Evolutionary conservation across 140 eudicot genomes (phyloP).

Genomic region (Ambrosia hybrid): DNA sequence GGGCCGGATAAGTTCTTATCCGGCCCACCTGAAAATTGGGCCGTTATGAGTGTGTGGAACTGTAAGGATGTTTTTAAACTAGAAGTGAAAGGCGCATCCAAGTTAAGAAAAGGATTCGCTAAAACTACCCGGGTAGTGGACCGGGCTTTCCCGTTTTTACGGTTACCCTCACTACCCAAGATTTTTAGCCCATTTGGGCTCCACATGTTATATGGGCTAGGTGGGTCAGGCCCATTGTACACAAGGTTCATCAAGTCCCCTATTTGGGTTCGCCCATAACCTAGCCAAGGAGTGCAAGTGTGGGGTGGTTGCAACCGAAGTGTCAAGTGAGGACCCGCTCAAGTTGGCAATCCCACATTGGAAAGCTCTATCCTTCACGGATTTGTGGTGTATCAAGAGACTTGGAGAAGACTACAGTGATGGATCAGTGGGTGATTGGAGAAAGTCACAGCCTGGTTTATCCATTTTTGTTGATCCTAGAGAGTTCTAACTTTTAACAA

Average conservation of each 20-base stretch:
- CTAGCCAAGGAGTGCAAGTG: slow-evolving; percentile 68
- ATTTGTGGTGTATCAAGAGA: slow-evolving; percentile 87
- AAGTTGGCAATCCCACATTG: slow-evolving; percentile 82
- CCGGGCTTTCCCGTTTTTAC: slow-evolving; percentile 74
- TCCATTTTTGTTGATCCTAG: slow-evolving; percentile 98
- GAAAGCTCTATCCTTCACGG: slow-evolving; percentile 80
- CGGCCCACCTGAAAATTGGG: slow-evolving; percentile 75
- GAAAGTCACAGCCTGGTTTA: slow-evolving; percentile 76
- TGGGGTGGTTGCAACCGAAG: slow-evolving; percentile 92
- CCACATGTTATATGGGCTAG: slow-evolving; percentile 80
- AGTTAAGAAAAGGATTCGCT: slow-evolving; percentile 45
- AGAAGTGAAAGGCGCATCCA: slow-evolving; percentile 82
- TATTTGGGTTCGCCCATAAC: slow-evolving; percentile 79
- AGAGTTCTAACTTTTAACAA: slow-evolving; percentile 51
- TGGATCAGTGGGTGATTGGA: slow-evolving; percentile 95
- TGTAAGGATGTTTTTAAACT: slow-evolving; percentile 67
- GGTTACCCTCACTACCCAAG: slow-evolving; percentile 74
- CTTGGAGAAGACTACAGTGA: slow-evolving; percentile 85
- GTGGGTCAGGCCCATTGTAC: slow-evolving; percentile 80
- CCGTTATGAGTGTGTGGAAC: slow-evolving; percentile 84
- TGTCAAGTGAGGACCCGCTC: slow-evolving; percentile 73
- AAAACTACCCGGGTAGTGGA: slow-evolving; percentile 73
- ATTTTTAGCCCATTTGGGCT: slow-evolving; percentile 89
- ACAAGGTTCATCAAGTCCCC: slow-evolving; percentile 30
- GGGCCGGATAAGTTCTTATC: slow-evolving; percentile 52